A percentile compares a stretch with the other conserved stretches of the same genome.
Evolutionary conservation across 2,329 filamentous ascomycete species (phyloP).

Genomic region (Aspergillus brunneoviolaceus): DNA sequence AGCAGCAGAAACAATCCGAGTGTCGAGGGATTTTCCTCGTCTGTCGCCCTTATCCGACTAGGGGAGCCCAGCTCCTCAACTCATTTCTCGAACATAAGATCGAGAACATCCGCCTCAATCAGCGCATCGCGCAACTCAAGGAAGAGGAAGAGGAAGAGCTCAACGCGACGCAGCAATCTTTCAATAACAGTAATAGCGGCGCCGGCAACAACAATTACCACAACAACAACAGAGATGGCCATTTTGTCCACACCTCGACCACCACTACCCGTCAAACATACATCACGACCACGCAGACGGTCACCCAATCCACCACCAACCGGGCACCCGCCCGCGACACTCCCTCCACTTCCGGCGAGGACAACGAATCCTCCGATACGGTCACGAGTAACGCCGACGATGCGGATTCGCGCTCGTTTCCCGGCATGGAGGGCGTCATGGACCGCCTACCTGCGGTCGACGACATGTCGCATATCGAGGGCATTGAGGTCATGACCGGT

Average conservation of each 20-base stretch:
- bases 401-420: slow-evolving; percentile 51
- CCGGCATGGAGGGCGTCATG: slow-evolving; percentile 65
- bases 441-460: slow-evolving; percentile 86
- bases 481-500: slow-evolving; percentile 90
- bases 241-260: not conserved
- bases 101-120: slow-evolving; percentile 83
- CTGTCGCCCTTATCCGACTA: slow-evolving; percentile 84
- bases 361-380: slow-evolving; percentile 37
- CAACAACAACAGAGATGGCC: not conserved
- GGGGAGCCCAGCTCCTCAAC: slow-evolving; percentile 80
- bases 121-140: slow-evolving; percentile 80
- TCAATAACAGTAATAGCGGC: slow-evolving; percentile 45
- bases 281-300: not conserved
- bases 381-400: slow-evolving; percentile 32
- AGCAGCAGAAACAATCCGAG: slow-evolving; percentile 62
- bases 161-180: slow-evolving; percentile 63
- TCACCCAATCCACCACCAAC: not conserved
- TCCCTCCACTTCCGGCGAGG: slow-evolving; percentile 35
- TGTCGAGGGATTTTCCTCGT: slow-evolving; percentile 94
- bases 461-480: slow-evolving; percentile 72
- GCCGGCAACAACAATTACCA: slow-evolving; percentile 15
- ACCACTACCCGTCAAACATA: slow-evolving; percentile 4
- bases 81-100: slow-evolving; percentile 97
- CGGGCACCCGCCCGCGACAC: slow-evolving; percentile 1
- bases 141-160: slow-evolving; percentile 80